phyloP scores from a whole-genome alignment of 2,329 filamentous ascomycete species.

The Pyricularia pennisetigena region DNA sequence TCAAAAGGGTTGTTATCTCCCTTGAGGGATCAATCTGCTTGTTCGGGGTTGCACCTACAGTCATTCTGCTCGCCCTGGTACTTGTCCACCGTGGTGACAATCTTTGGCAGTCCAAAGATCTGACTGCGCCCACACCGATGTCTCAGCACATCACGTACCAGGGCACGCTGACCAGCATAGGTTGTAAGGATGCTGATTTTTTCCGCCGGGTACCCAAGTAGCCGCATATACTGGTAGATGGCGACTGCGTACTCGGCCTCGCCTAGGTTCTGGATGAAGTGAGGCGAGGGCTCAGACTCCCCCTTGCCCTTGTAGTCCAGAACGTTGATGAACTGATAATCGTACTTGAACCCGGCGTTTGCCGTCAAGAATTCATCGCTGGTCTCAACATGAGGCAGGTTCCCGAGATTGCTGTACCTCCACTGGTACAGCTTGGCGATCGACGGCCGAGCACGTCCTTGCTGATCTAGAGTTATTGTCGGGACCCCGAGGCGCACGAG shows the following conservation, averaged over 20 bases:
- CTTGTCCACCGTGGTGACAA: conserved; percentile 93
- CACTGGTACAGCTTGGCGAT: conserved; percentile 88
- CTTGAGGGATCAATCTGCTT: background rate
- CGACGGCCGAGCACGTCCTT: conserved; percentile 79
- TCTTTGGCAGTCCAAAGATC: conserved; percentile 80
- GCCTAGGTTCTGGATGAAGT: conserved; percentile 93
- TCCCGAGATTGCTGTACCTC: conserved; percentile 75
- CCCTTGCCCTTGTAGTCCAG: conserved; percentile 85
- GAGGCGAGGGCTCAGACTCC: conserved; percentile 80
- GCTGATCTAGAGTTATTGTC: conserved; percentile 79
- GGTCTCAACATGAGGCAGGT: conserved; percentile 64
- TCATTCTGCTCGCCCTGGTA: conserved; percentile 99
- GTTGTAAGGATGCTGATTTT: conserved; percentile 86
- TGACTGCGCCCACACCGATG: conserved; percentile 76
- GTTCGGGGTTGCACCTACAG: conserved; percentile 50
- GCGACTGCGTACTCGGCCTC: conserved; percentile 97
- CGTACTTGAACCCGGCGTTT: conserved; percentile 86
- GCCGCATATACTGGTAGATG: conserved; percentile 92
- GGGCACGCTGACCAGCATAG: conserved; percentile 82
- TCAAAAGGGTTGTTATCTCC: background rate
- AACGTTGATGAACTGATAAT: conserved; percentile 96
- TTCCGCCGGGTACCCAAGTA: conserved; percentile 78
- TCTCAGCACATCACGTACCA: conserved; percentile 77
- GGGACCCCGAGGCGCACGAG: conserved; percentile 90
- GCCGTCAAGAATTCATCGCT: conserved; percentile 64